Conservation (phyloP, 2,329 filamentous ascomycete genomes). For the Didymella exigua region DNA sequence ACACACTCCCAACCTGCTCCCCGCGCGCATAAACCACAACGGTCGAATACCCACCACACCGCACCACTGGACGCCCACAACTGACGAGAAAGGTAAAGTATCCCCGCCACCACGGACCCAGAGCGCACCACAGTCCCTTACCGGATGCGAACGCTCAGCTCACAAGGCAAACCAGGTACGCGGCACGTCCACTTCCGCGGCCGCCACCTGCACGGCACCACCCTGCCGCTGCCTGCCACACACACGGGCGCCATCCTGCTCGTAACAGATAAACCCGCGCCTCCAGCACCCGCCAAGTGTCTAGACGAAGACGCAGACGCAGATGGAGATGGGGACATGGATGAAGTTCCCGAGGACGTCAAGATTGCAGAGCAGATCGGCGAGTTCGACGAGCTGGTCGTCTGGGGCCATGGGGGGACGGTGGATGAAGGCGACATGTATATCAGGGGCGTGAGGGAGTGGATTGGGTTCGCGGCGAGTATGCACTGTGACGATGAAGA, state of each 20-base stretch:
- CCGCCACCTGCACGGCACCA: conserved; percentile 73
- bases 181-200: conserved; percentile 61
- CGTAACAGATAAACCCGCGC: conserved; percentile 36
- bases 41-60: conserved; percentile 69
- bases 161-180: conserved; percentile 14
- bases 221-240: conserved; percentile 69
- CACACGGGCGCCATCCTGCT: conserved; percentile 62
- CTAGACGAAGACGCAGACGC: conserved; percentile 11
- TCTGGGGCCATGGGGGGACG: conserved; percentile 82
- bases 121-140: not conserved
- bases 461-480: conserved; percentile 75
- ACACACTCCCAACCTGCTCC: conserved; percentile 73
- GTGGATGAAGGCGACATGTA: conserved; percentile 72
- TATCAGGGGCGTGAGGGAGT: conserved; percentile 77
- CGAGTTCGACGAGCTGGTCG: conserved; percentile 73
- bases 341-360: conserved; percentile 31
- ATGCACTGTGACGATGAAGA: conserved; percentile 39
- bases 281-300: conserved; percentile 2
- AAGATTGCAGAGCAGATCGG: conserved; percentile 65
- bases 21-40: conserved; percentile 79
- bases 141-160: not conserved
- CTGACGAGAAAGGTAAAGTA: conserved; percentile 46
- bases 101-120: not conserved
- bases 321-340: conserved; percentile 26
- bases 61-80: conserved; percentile 72